Percentiles rank a stretch among this genome's conserved stretches.
Conservation (phyloP, 306 rosid genomes). For the Trifolium fragiferum region DNA sequence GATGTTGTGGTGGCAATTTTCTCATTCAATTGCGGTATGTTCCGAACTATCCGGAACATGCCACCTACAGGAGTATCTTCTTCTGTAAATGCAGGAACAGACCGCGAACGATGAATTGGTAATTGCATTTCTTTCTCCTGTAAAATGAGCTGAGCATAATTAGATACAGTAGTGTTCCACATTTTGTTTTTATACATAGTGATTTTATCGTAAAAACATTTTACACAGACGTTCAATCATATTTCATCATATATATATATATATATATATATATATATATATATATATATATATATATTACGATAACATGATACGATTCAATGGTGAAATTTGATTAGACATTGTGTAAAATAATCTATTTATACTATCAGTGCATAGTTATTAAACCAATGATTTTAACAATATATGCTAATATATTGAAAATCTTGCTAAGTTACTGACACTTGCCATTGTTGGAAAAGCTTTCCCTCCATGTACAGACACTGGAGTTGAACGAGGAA, state of each 20-base stretch:
- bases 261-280: too few relatives aligned
- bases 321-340: neutral
- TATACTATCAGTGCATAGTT: neutral
- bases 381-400: neutral
- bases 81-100: constrained; percentile 42
- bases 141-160: constrained; percentile 33
- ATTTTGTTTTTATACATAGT: neutral
- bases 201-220: neutral
- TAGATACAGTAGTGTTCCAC: constrained; percentile 4
- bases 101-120: constrained; percentile 51
- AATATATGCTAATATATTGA: neutral
- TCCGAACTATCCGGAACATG: constrained; percentile 44
- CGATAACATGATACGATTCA: neutral
- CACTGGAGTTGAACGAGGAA: constrained; percentile 65
- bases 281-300: neutral
- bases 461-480: constrained; percentile 58
- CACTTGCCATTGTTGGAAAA: constrained; percentile 40
- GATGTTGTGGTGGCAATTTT: constrained; percentile 33
- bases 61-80: constrained; percentile 42
- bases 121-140: constrained; percentile 59
- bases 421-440: constrained; percentile 48
- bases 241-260: neutral
- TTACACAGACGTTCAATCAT: neutral
- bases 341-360: neutral
- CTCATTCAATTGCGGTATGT: constrained; percentile 36